These are phyloP conservation scores for Populus simonii DNA, from an alignment of 345 rosid species.

Conservation along the genomic window DNA sequence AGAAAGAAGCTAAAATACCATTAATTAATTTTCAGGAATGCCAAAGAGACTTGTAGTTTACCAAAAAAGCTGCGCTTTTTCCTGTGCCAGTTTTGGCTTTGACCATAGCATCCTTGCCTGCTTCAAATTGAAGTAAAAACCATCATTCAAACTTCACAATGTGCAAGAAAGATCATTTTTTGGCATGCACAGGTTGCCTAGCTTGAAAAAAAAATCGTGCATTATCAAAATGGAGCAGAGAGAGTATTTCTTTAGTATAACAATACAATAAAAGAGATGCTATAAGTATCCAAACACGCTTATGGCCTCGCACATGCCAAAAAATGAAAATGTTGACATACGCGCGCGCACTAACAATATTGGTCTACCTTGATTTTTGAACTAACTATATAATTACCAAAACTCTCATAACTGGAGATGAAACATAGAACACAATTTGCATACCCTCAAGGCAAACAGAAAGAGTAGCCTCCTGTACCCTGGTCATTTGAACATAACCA, in stretches of 20 bases:
- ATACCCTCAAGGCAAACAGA: slow-evolving; percentile 72
- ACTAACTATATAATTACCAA: neutral
- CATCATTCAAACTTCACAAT: neutral
- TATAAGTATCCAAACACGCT: neutral
- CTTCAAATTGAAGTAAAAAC: slow-evolving; percentile 24
- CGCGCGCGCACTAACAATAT: neutral
- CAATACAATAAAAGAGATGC: neutral
- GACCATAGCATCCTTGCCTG: slow-evolving; percentile 89
- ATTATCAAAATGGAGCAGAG: neutral
- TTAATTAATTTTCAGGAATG: slow-evolving; percentile 11
- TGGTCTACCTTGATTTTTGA: neutral
- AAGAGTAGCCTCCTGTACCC: slow-evolving; percentile 81
- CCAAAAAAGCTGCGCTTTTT: slow-evolving; percentile 87
- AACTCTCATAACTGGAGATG: neutral
- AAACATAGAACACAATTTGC: neutral
- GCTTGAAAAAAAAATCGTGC: neutral
- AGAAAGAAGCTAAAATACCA: slow-evolving; percentile 20
- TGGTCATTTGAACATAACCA: slow-evolving; percentile 82
- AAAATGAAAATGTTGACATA: neutral
- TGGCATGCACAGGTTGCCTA: neutral
- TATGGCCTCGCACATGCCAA: neutral
- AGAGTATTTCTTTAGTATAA: neutral
- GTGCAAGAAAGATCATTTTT: neutral
- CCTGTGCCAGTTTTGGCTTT: slow-evolving; percentile 96
- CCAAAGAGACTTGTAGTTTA: slow-evolving; percentile 31